These are phyloP conservation scores for Corylus americana DNA, from an alignment of 306 rosid species.

Conservation along the genomic window DNA sequence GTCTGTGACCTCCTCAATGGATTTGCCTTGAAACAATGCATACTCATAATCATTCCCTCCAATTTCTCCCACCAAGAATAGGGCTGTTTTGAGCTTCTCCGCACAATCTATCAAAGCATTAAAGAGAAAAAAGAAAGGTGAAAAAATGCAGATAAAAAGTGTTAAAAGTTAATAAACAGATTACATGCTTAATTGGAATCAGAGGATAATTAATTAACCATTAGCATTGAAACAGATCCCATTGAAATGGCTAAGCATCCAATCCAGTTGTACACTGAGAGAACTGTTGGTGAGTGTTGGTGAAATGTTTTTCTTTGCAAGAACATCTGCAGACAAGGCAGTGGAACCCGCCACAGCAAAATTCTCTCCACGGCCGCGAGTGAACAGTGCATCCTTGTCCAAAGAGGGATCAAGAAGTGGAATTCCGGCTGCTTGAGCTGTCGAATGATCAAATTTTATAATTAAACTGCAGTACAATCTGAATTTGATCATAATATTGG, in stretches of 20 bases:
- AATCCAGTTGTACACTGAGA: slow-evolving; percentile 12
- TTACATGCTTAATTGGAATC: not conserved
- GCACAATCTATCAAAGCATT: slow-evolving; percentile 20
- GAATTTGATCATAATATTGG: not conserved
- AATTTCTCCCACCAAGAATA: slow-evolving; percentile 32
- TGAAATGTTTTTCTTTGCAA: not conserved
- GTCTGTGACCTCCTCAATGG: not conserved
- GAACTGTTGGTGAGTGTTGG: slow-evolving; percentile 1
- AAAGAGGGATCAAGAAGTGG: slow-evolving; percentile 23
- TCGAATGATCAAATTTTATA: not conserved
- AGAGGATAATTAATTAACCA: slow-evolving; percentile 1
- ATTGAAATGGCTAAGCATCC: slow-evolving; percentile 30
- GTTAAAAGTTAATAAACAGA: not conserved
- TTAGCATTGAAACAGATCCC: not conserved
- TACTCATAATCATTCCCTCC: slow-evolving; percentile 23
- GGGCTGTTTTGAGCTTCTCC: slow-evolving; percentile 9
- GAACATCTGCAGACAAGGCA: slow-evolving; percentile 5
- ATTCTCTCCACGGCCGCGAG: slow-evolving; percentile 9
- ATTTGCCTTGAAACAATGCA: slow-evolving; percentile 18
- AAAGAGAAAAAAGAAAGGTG: not conserved
- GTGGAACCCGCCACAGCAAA: slow-evolving; percentile 33
- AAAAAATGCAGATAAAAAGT: not conserved
- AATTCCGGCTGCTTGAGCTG: slow-evolving; percentile 19
- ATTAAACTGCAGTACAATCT: not conserved
- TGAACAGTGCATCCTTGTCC: not conserved